A percentile compares a stretch with the other conserved stretches of the same genome.
phyloP scores from a whole-genome alignment of 768 basidiomycete species.

The Termitomyces sp. region DNA sequence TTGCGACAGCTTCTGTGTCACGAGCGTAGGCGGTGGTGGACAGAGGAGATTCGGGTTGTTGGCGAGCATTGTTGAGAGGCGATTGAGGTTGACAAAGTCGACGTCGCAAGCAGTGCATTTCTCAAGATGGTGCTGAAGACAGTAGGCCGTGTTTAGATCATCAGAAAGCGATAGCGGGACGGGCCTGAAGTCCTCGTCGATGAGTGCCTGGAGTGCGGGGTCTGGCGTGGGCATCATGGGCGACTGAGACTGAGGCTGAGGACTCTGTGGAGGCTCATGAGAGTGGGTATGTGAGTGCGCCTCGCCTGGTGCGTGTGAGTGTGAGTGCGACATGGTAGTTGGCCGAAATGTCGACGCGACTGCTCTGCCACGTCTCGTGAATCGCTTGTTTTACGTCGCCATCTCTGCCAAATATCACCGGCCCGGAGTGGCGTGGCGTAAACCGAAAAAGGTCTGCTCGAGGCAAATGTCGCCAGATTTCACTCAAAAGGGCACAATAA shows the following conservation, averaged over 20 bases:
- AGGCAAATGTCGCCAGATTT: neutral
- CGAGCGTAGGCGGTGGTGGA: constrained; percentile 75
- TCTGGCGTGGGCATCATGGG: constrained; percentile 49
- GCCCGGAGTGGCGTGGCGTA: neutral
- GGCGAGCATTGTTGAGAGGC: constrained; percentile 64
- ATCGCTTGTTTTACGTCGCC: constrained; percentile 4
- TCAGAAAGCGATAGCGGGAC: constrained; percentile 50
- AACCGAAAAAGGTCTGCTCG: neutral
- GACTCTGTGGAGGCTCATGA: constrained; percentile 31
- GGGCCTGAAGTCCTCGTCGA: constrained; percentile 66
- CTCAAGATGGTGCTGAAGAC: constrained; percentile 61
- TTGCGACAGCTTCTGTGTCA: constrained; percentile 70
- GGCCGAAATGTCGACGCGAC: neutral
- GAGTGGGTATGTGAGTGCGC: constrained; percentile 35
- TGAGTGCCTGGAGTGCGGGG: constrained; percentile 67
- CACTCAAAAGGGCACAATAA: too few species aligned
- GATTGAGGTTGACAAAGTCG: constrained; percentile 74
- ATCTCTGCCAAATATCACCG: constrained; percentile 1
- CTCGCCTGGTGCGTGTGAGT: constrained; percentile 57
- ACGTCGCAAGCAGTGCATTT: constrained; percentile 69
- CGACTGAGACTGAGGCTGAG: constrained; percentile 41
- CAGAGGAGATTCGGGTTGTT: constrained; percentile 67
- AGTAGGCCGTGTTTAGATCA: constrained; percentile 53
- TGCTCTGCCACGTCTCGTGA: constrained; percentile 12
- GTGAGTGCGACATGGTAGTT: constrained; percentile 56